Evolutionary conservation across 2,329 filamentous ascomycete species (phyloP).

Genomic region (Neofusicoccum umdonicola): DNA sequence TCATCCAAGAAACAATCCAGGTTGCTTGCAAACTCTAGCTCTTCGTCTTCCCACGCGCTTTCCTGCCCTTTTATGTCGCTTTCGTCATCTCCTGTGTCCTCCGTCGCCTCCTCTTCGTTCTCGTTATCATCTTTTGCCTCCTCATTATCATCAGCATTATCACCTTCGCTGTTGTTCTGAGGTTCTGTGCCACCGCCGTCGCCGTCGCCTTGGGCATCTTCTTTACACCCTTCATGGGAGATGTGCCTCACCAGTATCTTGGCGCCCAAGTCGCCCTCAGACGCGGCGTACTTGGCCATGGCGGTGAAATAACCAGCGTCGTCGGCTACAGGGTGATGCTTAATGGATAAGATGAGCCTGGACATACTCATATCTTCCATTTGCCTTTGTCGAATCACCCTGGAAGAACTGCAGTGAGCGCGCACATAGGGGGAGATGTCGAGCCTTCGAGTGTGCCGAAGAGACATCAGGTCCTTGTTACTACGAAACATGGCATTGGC

Average conservation of each 20-base stretch:
- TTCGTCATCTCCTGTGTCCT: too few relatives aligned
- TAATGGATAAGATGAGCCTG: not conserved
- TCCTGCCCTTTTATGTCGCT: too few relatives aligned
- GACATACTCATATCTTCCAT: not conserved
- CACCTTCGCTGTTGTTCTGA: too few relatives aligned
- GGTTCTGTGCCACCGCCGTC: too few relatives aligned
- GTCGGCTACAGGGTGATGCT: not conserved
- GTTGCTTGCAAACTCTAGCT: too few relatives aligned
- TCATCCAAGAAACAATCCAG: too few relatives aligned
- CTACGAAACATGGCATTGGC: not conserved
- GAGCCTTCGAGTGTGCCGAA: not conserved
- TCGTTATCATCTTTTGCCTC: too few relatives aligned
- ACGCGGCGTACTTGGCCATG: not conserved
- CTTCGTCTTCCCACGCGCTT: too few relatives aligned
- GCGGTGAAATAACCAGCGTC: not conserved
- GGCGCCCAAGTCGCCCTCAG: not conserved
- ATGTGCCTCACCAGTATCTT: not conserved
- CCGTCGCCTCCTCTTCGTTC: not conserved
- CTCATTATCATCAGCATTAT: too few relatives aligned
- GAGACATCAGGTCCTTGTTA: not conserved
- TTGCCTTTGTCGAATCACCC: not conserved
- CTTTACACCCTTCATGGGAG: too few relatives aligned
- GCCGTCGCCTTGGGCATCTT: not conserved
- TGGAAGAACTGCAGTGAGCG: not conserved
- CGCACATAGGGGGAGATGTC: not conserved